Evolutionary conservation across 352 stramenopile species (phyloP), one percentile per base, ranked within the genome.

Genomic region (Halophytophthora batemanensis): DNA sequence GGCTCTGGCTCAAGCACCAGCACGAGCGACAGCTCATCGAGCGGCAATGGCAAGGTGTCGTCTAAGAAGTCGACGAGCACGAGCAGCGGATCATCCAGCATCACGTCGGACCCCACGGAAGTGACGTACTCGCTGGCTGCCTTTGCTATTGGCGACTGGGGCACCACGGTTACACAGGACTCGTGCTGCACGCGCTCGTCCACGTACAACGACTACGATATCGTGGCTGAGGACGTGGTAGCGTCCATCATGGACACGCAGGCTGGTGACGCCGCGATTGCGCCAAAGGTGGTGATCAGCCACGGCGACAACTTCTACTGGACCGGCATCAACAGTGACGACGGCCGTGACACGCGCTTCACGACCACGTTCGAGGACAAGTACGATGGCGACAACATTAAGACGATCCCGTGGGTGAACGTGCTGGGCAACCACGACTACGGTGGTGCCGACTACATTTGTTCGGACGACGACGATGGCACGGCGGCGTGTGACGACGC

Each of bases 241-340:
- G 72, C 69, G n/a, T 56, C 48, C 19, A 50, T 90, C 22, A 90
- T 90, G 80, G 73, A 77, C 59, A 74, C 73, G 19, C 71, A 78
- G 23, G 75, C 69, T 1, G 64, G 54, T 2, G 47, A 57, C 10
- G 50, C 65, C 3, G 63, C 77, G 18, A 46, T 73, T 15, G 76
- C 79, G 38, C 79, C 79, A 2, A 77, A 83, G 47, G 65, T 63
- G 17, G 66, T 90, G 29, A 50, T 90, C 19, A 71, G 78, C 43
- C 78, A 90, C 56, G 78, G 73, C 41, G 77, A 87, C 48, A 85
- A 82, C 57, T 87, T 86, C 29, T 87, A 87, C 60, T 85, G 76
- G 72, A 74, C 72, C 10, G 77, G 77, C 29, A 82, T 87, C 40
- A 73, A 71, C 46, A 73, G 63, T 18, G 56, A 64, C n/a, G 52